A percentile compares a stretch with the other conserved stretches of the same genome.
Conservation (phyloP, 1,284 basidiomycete genomes). For the Leccinum cinnamomeum region DNA sequence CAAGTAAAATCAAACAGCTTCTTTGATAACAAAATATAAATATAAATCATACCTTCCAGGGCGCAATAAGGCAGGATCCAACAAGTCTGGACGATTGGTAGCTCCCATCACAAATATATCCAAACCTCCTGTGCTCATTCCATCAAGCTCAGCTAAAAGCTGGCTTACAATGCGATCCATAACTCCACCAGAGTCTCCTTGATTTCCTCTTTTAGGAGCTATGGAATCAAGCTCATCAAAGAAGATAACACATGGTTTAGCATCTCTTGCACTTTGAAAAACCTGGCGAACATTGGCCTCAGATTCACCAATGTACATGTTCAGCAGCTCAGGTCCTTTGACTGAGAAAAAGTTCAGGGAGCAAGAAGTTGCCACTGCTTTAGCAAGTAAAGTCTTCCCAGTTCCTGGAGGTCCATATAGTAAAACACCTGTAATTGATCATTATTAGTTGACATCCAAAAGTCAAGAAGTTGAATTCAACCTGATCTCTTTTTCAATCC, state of each 20-base stretch:
- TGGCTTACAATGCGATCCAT: slow-evolving; percentile 99
- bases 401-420: slow-evolving; percentile 95
- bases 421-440: slow-evolving; percentile 62
- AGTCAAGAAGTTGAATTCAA: slow-evolving; percentile 26
- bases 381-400: slow-evolving; percentile 93
- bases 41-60: slow-evolving; percentile 72
- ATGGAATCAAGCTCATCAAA: slow-evolving; percentile 98
- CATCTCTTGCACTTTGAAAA: slow-evolving; percentile 90
- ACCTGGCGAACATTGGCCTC: slow-evolving; percentile 94
- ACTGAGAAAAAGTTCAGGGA: slow-evolving; percentile 95
- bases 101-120: slow-evolving; percentile 97
- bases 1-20: not conserved
- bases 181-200: slow-evolving; percentile 94
- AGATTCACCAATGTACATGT: slow-evolving; percentile 99
- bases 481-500: slow-evolving; percentile 97
- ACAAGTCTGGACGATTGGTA: slow-evolving; percentile 93
- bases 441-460: not conserved
- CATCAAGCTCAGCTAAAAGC: slow-evolving; percentile 93
- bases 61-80: slow-evolving; percentile 91
- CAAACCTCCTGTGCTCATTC: slow-evolving; percentile 67
- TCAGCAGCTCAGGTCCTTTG: slow-evolving; percentile 94
- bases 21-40: not conserved
- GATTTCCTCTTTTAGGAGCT: slow-evolving; percentile 93
- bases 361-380: slow-evolving; percentile 91
- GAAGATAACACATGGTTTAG: slow-evolving; percentile 91